Evolutionary conservation across 495 filamentous ascomycete species (phyloP).

Genomic region (Hyaloscypha bicolor): DNA sequence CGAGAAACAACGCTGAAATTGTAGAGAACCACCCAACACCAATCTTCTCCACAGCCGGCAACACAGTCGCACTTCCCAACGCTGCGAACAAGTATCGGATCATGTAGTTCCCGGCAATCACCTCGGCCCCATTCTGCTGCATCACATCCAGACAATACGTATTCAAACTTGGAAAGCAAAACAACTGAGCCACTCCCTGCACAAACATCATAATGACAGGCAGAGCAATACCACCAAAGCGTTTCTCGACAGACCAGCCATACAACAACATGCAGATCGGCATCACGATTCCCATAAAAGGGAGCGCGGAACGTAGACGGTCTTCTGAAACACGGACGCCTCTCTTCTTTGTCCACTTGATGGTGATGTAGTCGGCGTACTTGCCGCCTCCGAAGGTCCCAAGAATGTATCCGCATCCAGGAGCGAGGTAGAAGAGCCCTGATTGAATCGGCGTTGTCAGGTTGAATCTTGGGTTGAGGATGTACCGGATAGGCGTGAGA

Average conservation of each 20-base stretch:
- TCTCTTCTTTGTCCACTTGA: conserved; percentile 62
- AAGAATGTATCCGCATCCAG: conserved; percentile 67
- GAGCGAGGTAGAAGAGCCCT: conserved; percentile 75
- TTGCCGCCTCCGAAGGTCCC: conserved; percentile 73
- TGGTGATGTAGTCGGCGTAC: conserved; percentile 68
- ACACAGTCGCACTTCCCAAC: conserved; percentile 62
- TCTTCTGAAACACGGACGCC: conserved; percentile 69
- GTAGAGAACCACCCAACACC: conserved; percentile 70
- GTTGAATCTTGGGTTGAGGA: conserved; percentile 72
- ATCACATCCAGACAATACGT: conserved; percentile 79
- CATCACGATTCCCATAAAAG: conserved; percentile 61
- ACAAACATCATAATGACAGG: conserved; percentile 71
- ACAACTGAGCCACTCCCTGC: conserved; percentile 71
- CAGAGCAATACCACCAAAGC: conserved; percentile 63
- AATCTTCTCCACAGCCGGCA: conserved; percentile 66
- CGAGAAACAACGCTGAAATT: conserved; percentile 58
- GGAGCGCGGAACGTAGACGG: conserved; percentile 61
- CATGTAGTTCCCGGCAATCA: conserved; percentile 75
- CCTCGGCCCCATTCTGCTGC: conserved; percentile 64
- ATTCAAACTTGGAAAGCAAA: conserved; percentile 73
- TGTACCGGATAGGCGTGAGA: conserved; percentile 73
- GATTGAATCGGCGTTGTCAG: conserved; percentile 66
- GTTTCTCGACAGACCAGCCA: conserved; percentile 71
- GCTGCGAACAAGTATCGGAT: conserved; percentile 70
- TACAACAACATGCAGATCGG: conserved; percentile 70